Evolutionary conservation across 2,329 filamentous ascomycete species (phyloP).

Genomic region (Bipolaris victoriae): DNA sequence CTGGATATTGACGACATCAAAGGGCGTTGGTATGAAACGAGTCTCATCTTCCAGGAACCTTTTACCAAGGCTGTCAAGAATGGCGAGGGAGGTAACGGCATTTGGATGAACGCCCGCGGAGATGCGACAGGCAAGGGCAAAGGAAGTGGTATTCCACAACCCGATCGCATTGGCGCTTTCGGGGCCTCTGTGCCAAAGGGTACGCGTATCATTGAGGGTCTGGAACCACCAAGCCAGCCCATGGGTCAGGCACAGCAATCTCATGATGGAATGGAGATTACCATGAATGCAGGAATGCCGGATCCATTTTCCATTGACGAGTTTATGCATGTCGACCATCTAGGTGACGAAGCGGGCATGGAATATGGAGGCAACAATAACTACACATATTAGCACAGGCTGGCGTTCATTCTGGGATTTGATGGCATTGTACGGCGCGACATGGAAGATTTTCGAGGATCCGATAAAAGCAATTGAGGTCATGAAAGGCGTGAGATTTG

Average conservation of each 20-base stretch:
- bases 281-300: slow-evolving; percentile 8
- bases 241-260: slow-evolving; percentile 17
- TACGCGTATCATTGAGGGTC: slow-evolving; percentile 48
- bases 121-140: slow-evolving; percentile 43
- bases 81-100: slow-evolving; percentile 52
- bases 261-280: slow-evolving; percentile 24
- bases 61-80: slow-evolving; percentile 44
- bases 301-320: slow-evolving; percentile 43
- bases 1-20: slow-evolving; percentile 59
- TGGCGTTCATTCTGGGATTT: background rate
- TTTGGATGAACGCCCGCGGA: slow-evolving; percentile 57
- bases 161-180: slow-evolving; percentile 51
- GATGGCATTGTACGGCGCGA: slow-evolving; percentile 2
- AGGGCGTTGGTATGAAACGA: slow-evolving; percentile 67
- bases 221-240: slow-evolving; percentile 33
- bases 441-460: background rate
- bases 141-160: slow-evolving; percentile 36
- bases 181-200: slow-evolving; percentile 49
- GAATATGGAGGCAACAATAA: slow-evolving; percentile 16
- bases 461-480: background rate
- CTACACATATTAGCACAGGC: slow-evolving; percentile 8
- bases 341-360: slow-evolving; percentile 32
- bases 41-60: slow-evolving; percentile 52
- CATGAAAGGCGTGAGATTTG: background rate
- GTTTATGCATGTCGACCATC: slow-evolving; percentile 52